Conservation (phyloP, 2,329 filamentous ascomycete genomes). For the Didymella arachidicola region DNA sequence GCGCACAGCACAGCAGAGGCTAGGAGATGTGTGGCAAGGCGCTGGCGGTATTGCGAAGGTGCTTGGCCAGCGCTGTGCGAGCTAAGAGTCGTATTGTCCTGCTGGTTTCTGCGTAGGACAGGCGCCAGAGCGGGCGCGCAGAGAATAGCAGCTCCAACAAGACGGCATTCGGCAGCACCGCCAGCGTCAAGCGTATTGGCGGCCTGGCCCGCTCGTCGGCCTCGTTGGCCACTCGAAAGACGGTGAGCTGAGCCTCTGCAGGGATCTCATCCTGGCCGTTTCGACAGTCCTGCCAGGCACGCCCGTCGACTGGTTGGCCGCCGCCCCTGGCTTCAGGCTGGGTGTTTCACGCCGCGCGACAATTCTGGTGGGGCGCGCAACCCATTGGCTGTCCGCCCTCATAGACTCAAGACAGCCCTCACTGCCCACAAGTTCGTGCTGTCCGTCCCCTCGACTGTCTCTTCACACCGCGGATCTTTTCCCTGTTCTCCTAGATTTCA, state of each 20-base stretch:
- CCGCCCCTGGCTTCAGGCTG: slow-evolving; percentile 20
- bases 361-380: slow-evolving; percentile 14
- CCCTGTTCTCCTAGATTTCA: slow-evolving; percentile 28
- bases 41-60: background rate
- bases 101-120: background rate
- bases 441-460: slow-evolving; percentile 18
- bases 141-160: slow-evolving; percentile 1
- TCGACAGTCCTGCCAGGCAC: slow-evolving; percentile 40
- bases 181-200: slow-evolving; percentile 20
- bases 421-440: slow-evolving; percentile 30
- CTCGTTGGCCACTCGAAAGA: slow-evolving; percentile 29
- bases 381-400: slow-evolving; percentile 17
- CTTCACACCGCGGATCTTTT: slow-evolving; percentile 23
- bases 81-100: background rate
- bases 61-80: slow-evolving; percentile 5
- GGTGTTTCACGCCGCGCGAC: slow-evolving; percentile 32
- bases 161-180: slow-evolving; percentile 20
- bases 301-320: slow-evolving; percentile 30
- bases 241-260: slow-evolving; percentile 31
- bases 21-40: background rate
- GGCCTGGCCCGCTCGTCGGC: slow-evolving; percentile 19
- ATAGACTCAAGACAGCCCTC: slow-evolving; percentile 15
- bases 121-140: slow-evolving; percentile 3
- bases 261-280: slow-evolving; percentile 30
- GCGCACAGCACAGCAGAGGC: background rate